A percentile compares a stretch with the other conserved stretches of the same genome.
Conservation (phyloP, 306 rosid species). For the Vicia villosa region DNA sequence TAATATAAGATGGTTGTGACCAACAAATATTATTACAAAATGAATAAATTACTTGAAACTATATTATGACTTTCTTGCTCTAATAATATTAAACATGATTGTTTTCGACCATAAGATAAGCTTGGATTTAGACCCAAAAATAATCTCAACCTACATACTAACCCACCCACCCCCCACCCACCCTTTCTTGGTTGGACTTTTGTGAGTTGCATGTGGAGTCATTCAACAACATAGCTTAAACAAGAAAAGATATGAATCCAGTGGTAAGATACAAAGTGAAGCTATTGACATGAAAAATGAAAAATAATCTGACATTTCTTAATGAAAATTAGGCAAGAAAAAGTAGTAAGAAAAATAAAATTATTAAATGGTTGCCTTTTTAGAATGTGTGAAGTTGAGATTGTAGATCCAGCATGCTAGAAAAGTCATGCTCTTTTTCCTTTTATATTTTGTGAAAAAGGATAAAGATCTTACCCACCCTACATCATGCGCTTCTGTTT, state of each 20-base stretch:
- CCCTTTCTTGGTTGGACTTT: conserved; percentile 43
- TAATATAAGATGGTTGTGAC: no score
- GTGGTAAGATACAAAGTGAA: conserved; percentile 30
- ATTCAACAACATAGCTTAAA: conserved; percentile 47
- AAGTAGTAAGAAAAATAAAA: conserved; percentile 7
- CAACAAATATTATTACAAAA: no score
- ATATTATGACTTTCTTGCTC: no score
- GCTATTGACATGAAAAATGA: conserved; percentile 16
- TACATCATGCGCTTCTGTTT: conserved; percentile 55
- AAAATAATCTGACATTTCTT: conserved; percentile 23
- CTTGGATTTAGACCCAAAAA: background rate
- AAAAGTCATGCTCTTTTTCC: conserved; percentile 39
- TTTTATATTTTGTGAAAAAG: conserved; percentile 36
- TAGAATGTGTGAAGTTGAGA: conserved; percentile 43
- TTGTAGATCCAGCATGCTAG: conserved; percentile 68
- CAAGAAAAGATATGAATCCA: conserved; percentile 42
- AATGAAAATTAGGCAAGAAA: conserved; percentile 19
- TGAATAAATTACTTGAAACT: no score
- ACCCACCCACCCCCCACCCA: conserved; percentile 14
- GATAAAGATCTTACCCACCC: conserved; percentile 56
- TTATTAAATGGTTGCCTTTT: conserved; percentile 17
- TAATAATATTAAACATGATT: no score
- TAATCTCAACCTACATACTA: background rate
- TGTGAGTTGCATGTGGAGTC: conserved; percentile 58
- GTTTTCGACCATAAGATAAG: no score